A percentile compares a stretch with the other conserved stretches of the same genome.
Evolutionary conservation across 768 basidiomycete genomes (phyloP).

Genomic region (Agaricus sinodeliciosus): DNA sequence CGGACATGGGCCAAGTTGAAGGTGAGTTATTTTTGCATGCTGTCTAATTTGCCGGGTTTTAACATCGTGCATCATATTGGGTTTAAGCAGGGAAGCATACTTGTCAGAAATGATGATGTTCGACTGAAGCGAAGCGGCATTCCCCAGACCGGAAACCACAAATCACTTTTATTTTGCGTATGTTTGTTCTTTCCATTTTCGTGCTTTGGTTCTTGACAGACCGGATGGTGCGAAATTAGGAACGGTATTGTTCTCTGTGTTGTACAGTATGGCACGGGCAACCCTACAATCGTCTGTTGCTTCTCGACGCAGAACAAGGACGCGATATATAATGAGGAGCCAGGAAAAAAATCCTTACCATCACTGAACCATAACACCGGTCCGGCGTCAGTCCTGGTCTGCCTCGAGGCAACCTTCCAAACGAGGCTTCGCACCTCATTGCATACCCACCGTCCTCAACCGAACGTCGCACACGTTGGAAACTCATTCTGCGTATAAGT

Average conservation of each 20-base stretch:
- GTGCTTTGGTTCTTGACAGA: not conserved
- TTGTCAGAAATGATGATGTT: not conserved
- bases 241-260: not conserved
- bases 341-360: not conserved
- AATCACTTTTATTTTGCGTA: not conserved
- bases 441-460: conserved; percentile 8
- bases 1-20: no score
- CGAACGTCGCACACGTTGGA: conserved; percentile 8
- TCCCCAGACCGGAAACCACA: no score
- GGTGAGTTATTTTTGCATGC: no score
- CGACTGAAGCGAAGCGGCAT: not conserved
- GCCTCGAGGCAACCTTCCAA: conserved; percentile 26
- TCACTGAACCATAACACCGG: conserved; percentile 9
- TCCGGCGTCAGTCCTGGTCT: conserved; percentile 8
- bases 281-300: not conserved
- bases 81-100: no score
- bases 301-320: conserved; percentile 7
- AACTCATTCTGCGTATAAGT: conserved; percentile 9
- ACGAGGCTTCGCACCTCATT: conserved; percentile 10
- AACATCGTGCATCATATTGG: no score
- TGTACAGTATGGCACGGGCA: not conserved
- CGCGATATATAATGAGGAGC: not conserved
- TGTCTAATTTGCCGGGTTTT: no score
- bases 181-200: conserved; percentile 1
- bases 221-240: not conserved